Percentiles rank a stretch among this genome's conserved stretches.
Conservation (phyloP, 495 filamentous ascomycete genomes). For the Daldinia decipiens region DNA sequence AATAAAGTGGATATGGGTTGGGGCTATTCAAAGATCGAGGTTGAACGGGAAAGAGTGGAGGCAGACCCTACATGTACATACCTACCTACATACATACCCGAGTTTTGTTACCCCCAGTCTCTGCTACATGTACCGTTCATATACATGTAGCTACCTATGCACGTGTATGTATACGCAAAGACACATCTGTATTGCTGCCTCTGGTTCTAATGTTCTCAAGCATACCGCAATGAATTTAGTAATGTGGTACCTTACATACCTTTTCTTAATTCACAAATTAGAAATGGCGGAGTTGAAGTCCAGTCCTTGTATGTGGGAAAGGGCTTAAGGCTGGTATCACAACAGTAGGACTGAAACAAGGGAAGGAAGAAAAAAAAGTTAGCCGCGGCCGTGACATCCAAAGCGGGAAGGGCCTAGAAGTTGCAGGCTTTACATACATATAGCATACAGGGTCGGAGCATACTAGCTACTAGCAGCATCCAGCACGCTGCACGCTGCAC, state of each 20-base stretch:
- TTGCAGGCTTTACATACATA: slow-evolving; percentile 29
- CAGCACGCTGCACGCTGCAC: slow-evolving; percentile 31
- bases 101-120: not conserved
- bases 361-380: slow-evolving; percentile 1
- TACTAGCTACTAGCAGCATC: slow-evolving; percentile 20
- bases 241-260: slow-evolving; percentile 23
- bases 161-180: slow-evolving; percentile 20
- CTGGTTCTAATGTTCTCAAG: slow-evolving; percentile 1
- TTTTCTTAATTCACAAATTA: slow-evolving; percentile 1
- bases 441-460: slow-evolving; percentile 24
- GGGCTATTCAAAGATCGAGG: slow-evolving; percentile 21
- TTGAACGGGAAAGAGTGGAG: slow-evolving; percentile 26
- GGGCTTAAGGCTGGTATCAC: slow-evolving; percentile 12
- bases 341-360: slow-evolving; percentile 3
- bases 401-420: slow-evolving; percentile 16
- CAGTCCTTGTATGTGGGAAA: slow-evolving; percentile 7
- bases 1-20: slow-evolving; percentile 9
- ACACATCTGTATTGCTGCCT: slow-evolving; percentile 6
- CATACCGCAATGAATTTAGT: slow-evolving; percentile 1
- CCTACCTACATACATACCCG: not conserved
- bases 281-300: slow-evolving; percentile 4
- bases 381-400: slow-evolving; percentile 19
- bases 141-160: slow-evolving; percentile 9
- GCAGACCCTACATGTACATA: slow-evolving; percentile 8
- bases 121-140: not conserved